These are phyloP conservation scores for Alternaria brassicae DNA, from an alignment of 2,329 filamentous ascomycete genomes.

Conservation along the genomic window DNA sequence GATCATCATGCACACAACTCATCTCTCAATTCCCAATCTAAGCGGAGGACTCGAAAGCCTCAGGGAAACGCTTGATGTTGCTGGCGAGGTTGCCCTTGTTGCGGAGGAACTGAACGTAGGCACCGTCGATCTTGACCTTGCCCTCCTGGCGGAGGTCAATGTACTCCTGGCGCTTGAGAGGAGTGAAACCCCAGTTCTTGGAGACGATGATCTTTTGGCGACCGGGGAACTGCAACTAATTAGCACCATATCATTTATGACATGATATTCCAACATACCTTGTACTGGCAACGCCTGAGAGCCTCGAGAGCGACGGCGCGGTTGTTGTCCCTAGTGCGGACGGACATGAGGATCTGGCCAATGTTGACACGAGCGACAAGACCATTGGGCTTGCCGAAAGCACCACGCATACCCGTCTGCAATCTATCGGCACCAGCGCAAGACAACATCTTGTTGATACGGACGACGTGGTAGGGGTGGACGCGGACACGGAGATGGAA, in stretches of 20 bases:
- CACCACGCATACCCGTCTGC: slow-evolving; percentile 99
- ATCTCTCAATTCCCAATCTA: slow-evolving; percentile 33
- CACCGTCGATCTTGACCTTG: slow-evolving; percentile 94
- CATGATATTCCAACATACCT: slow-evolving; percentile 56
- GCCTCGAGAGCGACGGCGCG: slow-evolving; percentile 95
- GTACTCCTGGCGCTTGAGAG: slow-evolving; percentile 97
- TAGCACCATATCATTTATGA: background rate
- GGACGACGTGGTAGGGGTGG: slow-evolving; percentile 99
- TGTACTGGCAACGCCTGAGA: slow-evolving; percentile 99
- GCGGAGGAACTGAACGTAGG: slow-evolving; percentile 98
- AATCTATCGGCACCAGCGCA: slow-evolving; percentile 99
- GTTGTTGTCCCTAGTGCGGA: slow-evolving; percentile 96
- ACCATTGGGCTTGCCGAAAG: slow-evolving; percentile 99
- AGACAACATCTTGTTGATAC: slow-evolving; percentile 99
- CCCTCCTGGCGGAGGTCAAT: slow-evolving; percentile 92
- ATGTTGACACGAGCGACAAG: slow-evolving; percentile 99
- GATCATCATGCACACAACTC: slow-evolving; percentile 37
- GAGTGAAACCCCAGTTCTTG: slow-evolving; percentile 99
- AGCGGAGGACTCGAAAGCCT: slow-evolving; percentile 71
- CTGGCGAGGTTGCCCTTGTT: slow-evolving; percentile 85
- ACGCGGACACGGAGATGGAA: slow-evolving; percentile 79
- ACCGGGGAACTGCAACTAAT: slow-evolving; percentile 75
- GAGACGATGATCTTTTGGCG: slow-evolving; percentile 99
- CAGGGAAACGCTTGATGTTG: slow-evolving; percentile 95
- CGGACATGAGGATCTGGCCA: slow-evolving; percentile 96